Percentiles rank a stretch among this genome's conserved stretches.
These are phyloP conservation scores for Fusarium sp. DNA, from an alignment of 2,329 filamentous ascomycete species.

Conservation along the genomic window DNA sequence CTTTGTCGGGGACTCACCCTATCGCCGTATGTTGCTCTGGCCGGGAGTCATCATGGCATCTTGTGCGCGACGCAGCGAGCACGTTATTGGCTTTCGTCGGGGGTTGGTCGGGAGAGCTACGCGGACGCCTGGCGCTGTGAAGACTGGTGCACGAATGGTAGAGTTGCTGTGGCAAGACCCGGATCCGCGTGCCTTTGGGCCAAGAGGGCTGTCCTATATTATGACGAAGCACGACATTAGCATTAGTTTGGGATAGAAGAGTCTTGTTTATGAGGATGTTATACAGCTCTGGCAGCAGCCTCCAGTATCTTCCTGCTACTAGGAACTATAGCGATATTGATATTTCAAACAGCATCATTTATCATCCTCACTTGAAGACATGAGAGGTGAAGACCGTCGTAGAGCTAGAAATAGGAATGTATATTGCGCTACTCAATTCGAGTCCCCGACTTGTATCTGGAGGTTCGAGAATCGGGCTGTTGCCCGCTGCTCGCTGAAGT, in stretches of 20 bases:
- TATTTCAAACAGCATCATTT: too few relatives aligned
- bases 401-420: too few relatives aligned
- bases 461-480: too few relatives aligned
- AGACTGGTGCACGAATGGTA: constrained; percentile 1
- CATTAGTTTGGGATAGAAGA: background rate
- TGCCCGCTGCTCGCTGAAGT: too few relatives aligned
- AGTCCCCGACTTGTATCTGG: too few relatives aligned
- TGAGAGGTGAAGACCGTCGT: too few relatives aligned
- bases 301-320: too few relatives aligned
- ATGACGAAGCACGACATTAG: constrained; percentile 18
- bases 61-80: background rate
- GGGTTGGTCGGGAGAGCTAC: background rate
- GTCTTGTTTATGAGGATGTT: background rate
- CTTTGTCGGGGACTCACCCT: constrained; percentile 2
- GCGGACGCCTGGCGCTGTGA: constrained; percentile 1
- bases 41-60: constrained; percentile 14
- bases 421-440: too few relatives aligned
- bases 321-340: too few relatives aligned
- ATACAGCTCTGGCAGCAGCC: too few relatives aligned
- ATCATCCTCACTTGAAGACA: too few relatives aligned
- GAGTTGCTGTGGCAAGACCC: constrained; percentile 5
- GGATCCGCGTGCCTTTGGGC: constrained; percentile 1
- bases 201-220: constrained; percentile 1
- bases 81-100: background rate
- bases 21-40: constrained; percentile 14